These are phyloP conservation scores for Plasmodium adleri DNA, from an alignment of 169 alveolate species.

Conservation along the genomic window DNA sequence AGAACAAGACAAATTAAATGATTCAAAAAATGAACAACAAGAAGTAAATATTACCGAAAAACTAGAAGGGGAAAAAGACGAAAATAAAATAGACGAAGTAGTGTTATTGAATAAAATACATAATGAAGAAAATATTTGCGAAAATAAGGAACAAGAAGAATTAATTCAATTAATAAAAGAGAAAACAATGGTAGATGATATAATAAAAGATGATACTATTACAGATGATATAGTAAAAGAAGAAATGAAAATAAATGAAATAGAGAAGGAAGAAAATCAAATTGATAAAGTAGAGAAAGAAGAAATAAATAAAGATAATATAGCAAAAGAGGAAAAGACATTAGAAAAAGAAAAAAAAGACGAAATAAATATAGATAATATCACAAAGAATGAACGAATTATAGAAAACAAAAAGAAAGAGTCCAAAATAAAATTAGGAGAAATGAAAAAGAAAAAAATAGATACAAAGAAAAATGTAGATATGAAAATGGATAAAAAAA, in stretches of 20 bases:
- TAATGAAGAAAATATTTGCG: not conserved
- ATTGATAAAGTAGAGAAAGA: not conserved
- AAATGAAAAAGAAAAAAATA: constrained; percentile 37
- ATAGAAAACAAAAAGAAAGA: constrained; percentile 12
- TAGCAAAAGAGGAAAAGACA: not conserved
- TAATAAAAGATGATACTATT: no score
- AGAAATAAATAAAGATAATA: constrained; percentile 8
- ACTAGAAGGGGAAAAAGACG: not conserved
- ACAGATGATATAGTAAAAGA: no score
- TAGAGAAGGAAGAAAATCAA: not conserved
- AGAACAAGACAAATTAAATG: not conserved
- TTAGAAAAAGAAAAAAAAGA: constrained; percentile 5
- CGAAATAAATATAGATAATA: not conserved
- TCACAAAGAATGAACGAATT: not conserved
- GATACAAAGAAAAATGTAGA: constrained; percentile 32
- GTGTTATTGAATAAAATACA: no score
- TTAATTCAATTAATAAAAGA: no score
- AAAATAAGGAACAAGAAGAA: not conserved
- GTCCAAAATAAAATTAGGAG: constrained; percentile 7
- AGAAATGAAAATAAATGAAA: not conserved
- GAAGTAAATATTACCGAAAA: not conserved
- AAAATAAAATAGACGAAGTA: not conserved
- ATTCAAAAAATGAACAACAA: not conserved
- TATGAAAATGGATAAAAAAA: constrained; percentile 26
- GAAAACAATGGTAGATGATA: no score